Percentiles rank a stretch among this genome's conserved stretches.
Evolutionary conservation across 768 basidiomycete species (phyloP).

Genomic region (Hysterangium stoloniferum): DNA sequence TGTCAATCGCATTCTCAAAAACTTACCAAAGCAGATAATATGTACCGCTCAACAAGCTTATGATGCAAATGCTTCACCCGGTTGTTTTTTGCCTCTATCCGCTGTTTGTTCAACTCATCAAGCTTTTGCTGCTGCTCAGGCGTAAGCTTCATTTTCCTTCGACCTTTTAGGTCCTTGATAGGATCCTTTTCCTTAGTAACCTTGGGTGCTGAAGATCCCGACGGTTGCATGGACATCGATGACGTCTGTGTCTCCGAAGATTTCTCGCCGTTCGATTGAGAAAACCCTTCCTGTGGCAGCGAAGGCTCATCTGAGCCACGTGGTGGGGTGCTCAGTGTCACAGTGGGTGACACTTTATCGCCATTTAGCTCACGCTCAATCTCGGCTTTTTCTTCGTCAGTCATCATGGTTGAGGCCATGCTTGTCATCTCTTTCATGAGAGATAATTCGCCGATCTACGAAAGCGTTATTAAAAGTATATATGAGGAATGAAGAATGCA

Average conservation of each 20-base stretch:
- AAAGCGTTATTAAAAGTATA: neutral
- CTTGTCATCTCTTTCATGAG: conserved; percentile 91
- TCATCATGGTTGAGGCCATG: conserved; percentile 79
- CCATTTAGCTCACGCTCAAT: conserved; percentile 66
- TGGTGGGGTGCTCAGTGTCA: conserved; percentile 11
- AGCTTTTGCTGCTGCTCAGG: conserved; percentile 84
- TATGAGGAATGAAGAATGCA: conserved; percentile 25
- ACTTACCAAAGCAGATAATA: conserved; percentile 2
- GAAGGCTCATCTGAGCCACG: neutral
- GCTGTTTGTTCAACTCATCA: conserved; percentile 72
- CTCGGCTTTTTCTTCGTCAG: conserved; percentile 87
- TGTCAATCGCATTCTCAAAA: neutral
- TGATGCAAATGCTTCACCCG: conserved; percentile 66
- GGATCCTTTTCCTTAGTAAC: conserved; percentile 26
- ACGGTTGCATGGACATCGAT: neutral
- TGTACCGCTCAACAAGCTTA: conserved; percentile 68
- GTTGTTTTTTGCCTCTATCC: conserved; percentile 69
- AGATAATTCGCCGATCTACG: conserved; percentile 91
- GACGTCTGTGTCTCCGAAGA: neutral
- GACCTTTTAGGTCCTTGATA: conserved; percentile 33
- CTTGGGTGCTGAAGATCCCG: conserved; percentile 14
- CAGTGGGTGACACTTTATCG: conserved; percentile 22
- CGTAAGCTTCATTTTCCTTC: conserved; percentile 42
- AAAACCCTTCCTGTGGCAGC: neutral
- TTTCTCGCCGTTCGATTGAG: conserved; percentile 6